Percentiles rank a stretch among this genome's conserved stretches.
These are phyloP conservation scores for Gyromitra esculenta DNA, from an alignment of 2,329 filamentous ascomycete genomes.

Conservation along the genomic window DNA sequence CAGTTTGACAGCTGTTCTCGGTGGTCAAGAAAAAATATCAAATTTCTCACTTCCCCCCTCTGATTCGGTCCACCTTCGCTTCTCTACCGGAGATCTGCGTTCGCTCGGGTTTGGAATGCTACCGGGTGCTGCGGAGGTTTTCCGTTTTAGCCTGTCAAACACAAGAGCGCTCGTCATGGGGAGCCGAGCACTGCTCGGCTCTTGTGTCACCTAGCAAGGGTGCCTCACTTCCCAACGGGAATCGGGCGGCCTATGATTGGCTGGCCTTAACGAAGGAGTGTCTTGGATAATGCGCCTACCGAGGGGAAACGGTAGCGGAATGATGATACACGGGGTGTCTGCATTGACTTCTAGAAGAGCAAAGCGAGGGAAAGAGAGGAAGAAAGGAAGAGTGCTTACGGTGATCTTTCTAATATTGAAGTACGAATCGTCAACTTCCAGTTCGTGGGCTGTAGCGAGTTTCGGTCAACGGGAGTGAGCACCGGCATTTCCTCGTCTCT, in stretches of 20 bases:
- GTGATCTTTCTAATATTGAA: background rate
- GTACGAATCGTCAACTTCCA: slow-evolving; percentile 11
- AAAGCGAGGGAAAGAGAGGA: slow-evolving; percentile 18
- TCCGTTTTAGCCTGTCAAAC: slow-evolving; percentile 42
- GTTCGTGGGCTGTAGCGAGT: slow-evolving; percentile 16
- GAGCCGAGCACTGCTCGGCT: slow-evolving; percentile 41
- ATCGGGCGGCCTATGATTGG: slow-evolving; percentile 16
- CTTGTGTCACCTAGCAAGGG: slow-evolving; percentile 38
- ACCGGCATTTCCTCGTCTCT: slow-evolving; percentile 34
- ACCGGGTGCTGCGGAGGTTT: slow-evolving; percentile 28
- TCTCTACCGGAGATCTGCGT: slow-evolving; percentile 34
- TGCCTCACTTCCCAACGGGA: slow-evolving; percentile 18
- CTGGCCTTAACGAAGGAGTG: slow-evolving; percentile 41
- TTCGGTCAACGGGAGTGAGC: background rate
- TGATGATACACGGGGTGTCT: background rate
- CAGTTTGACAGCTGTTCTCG: slow-evolving; percentile 26
- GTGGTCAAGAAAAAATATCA: background rate
- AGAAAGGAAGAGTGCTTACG: background rate
- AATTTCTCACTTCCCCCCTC: slow-evolving; percentile 3
- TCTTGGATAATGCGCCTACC: slow-evolving; percentile 15
- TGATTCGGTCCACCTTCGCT: slow-evolving; percentile 46
- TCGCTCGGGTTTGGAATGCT: slow-evolving; percentile 26
- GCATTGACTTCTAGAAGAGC: slow-evolving; percentile 34
- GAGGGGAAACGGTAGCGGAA: slow-evolving; percentile 7
- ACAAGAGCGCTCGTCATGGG: slow-evolving; percentile 33